Percentiles rank a stretch among this genome's conserved stretches.
Evolutionary conservation across 2,329 filamentous ascomycete genomes (phyloP).

Genomic region (Penicillium sp.): DNA sequence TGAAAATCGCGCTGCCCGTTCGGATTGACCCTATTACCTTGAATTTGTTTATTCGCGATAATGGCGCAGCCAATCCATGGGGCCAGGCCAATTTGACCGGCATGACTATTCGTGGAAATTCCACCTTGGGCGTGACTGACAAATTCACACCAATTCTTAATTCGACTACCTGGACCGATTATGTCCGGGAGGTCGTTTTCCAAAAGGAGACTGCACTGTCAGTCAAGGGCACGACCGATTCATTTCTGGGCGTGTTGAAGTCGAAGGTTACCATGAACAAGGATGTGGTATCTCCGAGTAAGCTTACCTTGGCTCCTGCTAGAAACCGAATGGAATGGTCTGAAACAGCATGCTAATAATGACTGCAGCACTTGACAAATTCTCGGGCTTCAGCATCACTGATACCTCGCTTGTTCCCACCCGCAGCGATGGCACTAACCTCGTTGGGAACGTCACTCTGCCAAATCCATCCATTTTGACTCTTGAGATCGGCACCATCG

Average conservation of each 20-base stretch:
- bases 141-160: slow-evolving; percentile 28
- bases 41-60: slow-evolving; percentile 34
- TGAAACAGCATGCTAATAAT: slow-evolving; percentile 1
- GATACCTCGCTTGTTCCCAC: slow-evolving; percentile 46
- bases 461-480: slow-evolving; percentile 60
- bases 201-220: slow-evolving; percentile 25
- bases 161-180: slow-evolving; percentile 28
- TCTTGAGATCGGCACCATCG: slow-evolving; percentile 56
- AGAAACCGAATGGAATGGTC: no score
- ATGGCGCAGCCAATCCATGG: slow-evolving; percentile 29
- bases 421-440: slow-evolving; percentile 51
- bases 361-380: slow-evolving; percentile 52
- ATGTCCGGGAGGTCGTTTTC: slow-evolving; percentile 35
- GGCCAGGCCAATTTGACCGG: slow-evolving; percentile 23
- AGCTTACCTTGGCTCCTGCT: not conserved
- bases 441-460: slow-evolving; percentile 54
- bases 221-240: slow-evolving; percentile 28
- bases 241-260: slow-evolving; percentile 33
- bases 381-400: slow-evolving; percentile 51
- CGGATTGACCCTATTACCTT: slow-evolving; percentile 37
- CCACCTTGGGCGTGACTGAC: slow-evolving; percentile 29
- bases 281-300: slow-evolving; percentile 35
- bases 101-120: slow-evolving; percentile 34
- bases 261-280: slow-evolving; percentile 37
- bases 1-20: slow-evolving; percentile 38